These are phyloP conservation scores for Mariannaea elegans DNA, from an alignment of 2,329 filamentous ascomycete species.

Conservation along the genomic window DNA sequence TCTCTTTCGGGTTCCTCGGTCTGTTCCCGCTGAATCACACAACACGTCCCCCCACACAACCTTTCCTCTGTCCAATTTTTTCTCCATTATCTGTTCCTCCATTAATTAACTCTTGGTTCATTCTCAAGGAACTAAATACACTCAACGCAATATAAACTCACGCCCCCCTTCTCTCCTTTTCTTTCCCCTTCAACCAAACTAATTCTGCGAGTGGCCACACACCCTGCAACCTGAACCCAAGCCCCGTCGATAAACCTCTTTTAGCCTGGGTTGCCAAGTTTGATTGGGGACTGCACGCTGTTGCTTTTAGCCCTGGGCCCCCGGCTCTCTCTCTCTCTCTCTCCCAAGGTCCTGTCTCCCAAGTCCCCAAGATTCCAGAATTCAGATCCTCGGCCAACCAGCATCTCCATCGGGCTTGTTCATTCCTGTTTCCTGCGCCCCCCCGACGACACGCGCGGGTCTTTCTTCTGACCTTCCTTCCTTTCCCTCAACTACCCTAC, in stretches of 20 bases:
- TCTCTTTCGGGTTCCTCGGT: neutral
- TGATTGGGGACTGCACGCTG: constrained; percentile 32
- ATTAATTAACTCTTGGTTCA: neutral
- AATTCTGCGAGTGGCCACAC: constrained; percentile 7
- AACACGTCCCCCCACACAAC: neutral
- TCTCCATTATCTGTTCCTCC: neutral
- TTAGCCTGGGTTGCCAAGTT: constrained; percentile 33
- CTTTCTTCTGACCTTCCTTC: constrained; percentile 12
- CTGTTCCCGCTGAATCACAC: too few relatives aligned
- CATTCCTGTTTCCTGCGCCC: constrained; percentile 37
- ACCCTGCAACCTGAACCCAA: constrained; percentile 11
- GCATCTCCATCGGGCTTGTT: constrained; percentile 32
- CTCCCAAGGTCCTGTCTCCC: neutral
- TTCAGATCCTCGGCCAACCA: constrained; percentile 41
- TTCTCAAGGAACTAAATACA: constrained; percentile 5
- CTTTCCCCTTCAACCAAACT: constrained; percentile 11
- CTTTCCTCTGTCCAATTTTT: neutral
- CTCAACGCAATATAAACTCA: constrained; percentile 1
- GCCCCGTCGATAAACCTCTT: constrained; percentile 22
- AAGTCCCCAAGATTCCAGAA: constrained; percentile 39
- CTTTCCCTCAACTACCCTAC: constrained; percentile 15
- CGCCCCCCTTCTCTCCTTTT: neutral
- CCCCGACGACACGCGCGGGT: constrained; percentile 11
- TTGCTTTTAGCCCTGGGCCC: constrained; percentile 36
- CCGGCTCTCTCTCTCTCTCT: neutral